phyloP scores from a whole-genome alignment of 306 rosid species.

The Cucurbita argyrosperma region DNA sequence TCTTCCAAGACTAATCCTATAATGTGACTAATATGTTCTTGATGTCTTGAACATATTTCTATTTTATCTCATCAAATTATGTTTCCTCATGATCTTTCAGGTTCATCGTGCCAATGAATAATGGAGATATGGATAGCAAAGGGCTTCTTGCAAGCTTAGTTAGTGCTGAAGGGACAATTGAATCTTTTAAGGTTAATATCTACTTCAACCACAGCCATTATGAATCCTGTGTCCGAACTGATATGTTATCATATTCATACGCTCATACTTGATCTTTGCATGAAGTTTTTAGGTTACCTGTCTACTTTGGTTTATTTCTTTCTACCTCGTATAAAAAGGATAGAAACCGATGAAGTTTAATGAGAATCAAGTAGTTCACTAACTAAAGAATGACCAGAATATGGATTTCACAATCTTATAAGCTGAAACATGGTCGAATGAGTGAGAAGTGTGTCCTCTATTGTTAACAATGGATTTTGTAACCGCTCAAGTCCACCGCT shows the following conservation, averaged over 20 bases:
- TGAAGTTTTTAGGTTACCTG: background rate
- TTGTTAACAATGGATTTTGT: background rate
- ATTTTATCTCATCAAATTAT: background rate
- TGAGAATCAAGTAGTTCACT: background rate
- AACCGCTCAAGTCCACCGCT: no score
- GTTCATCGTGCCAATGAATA: conserved; percentile 73
- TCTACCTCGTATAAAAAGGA: background rate
- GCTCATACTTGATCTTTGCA: background rate
- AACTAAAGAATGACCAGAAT: background rate
- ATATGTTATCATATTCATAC: background rate
- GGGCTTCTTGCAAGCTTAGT: conserved; percentile 64
- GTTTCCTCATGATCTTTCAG: conserved; percentile 18
- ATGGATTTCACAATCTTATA: background rate
- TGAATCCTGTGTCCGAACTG: background rate
- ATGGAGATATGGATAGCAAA: conserved; percentile 79
- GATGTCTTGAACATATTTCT: background rate
- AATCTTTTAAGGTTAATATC: conserved; percentile 64
- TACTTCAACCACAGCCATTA: background rate
- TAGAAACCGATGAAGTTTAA: background rate
- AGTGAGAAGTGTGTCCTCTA: background rate
- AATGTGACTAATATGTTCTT: background rate
- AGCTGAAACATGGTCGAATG: background rate
- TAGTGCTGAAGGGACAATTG: conserved; percentile 55
- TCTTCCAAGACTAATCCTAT: background rate
- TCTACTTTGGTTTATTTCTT: background rate